Conservation (phyloP, 345 rosid genomes). For the Euclidium syriacum region DNA sequence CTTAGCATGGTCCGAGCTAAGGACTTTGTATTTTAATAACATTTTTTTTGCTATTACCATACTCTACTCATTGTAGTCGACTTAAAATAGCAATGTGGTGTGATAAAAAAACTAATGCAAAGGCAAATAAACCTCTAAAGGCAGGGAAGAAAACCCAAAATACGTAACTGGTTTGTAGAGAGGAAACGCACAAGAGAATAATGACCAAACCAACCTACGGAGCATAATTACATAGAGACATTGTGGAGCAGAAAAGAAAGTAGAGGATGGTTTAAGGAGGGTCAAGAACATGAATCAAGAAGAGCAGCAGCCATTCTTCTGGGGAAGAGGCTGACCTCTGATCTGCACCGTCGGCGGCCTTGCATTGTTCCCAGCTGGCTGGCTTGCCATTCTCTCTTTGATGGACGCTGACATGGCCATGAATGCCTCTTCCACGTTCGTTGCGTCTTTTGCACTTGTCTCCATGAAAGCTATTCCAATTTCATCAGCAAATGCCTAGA, state of each 20-base stretch:
- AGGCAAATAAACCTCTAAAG: too few species aligned
- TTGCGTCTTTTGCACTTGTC: conserved; percentile 76
- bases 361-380: conserved; percentile 59
- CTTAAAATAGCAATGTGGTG: too few species aligned
- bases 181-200: too few species aligned
- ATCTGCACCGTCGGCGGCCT: conserved; percentile 67
- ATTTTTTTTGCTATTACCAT: too few species aligned
- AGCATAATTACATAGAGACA: too few species aligned
- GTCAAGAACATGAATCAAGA: conserved; percentile 26
- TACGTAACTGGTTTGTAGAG: too few species aligned
- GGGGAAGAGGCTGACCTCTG: conserved; percentile 64
- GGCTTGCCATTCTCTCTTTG: conserved; percentile 85
- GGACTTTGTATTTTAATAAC: too few species aligned
- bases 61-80: too few species aligned
- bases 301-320: conserved; percentile 72
- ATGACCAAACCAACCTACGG: too few species aligned
- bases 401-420: conserved; percentile 79
- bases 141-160: too few species aligned
- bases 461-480: conserved; percentile 75
- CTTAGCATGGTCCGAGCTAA: too few species aligned
- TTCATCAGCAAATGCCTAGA: conserved; percentile 76
- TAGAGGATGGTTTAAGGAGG: background rate
- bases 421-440: conserved; percentile 70
- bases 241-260: background rate
- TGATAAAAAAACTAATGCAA: too few species aligned